These are phyloP conservation scores for Kwoniella europaea DNA, from an alignment of 768 basidiomycete genomes.

Conservation along the genomic window DNA sequence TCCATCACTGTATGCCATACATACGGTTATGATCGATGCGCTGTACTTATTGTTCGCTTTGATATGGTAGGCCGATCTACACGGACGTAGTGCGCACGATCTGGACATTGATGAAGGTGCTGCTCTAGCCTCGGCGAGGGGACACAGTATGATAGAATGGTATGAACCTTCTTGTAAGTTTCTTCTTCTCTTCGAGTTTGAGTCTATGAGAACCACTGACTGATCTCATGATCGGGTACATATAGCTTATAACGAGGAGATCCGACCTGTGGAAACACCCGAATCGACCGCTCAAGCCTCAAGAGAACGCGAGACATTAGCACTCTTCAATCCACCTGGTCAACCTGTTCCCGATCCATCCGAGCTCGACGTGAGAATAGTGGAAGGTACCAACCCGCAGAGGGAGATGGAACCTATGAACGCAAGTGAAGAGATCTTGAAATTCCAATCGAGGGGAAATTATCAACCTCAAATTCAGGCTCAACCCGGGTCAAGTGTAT, in stretches of 20 bases:
- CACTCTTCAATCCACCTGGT: constrained; percentile 27
- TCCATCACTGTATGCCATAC: too few relatives aligned
- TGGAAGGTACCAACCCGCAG: not conserved
- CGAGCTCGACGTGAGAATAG: constrained; percentile 12
- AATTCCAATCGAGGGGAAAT: constrained; percentile 11
- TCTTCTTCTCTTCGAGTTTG: not conserved
- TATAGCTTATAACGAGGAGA: constrained; percentile 28
- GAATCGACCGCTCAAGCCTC: constrained; percentile 35
- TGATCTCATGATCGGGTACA: not conserved
- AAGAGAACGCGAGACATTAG: constrained; percentile 46
- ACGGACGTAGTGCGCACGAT: constrained; percentile 33
- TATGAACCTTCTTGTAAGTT: constrained; percentile 46
- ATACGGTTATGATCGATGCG: not conserved
- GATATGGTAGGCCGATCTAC: constrained; percentile 23
- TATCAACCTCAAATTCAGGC: not conserved
- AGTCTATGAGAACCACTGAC: not conserved
- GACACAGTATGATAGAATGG: constrained; percentile 38
- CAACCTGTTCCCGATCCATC: constrained; percentile 17
- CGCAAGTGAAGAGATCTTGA: constrained; percentile 4
- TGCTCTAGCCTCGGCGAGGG: constrained; percentile 24
- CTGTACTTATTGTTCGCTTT: not conserved
- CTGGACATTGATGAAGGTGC: constrained; percentile 39
- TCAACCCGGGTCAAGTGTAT: not conserved
- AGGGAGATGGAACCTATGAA: constrained; percentile 14
- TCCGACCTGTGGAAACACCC: constrained; percentile 13